These are phyloP conservation scores for Exophiala lecanii-corni DNA, from an alignment of 2,329 filamentous ascomycete species.

Conservation along the genomic window DNA sequence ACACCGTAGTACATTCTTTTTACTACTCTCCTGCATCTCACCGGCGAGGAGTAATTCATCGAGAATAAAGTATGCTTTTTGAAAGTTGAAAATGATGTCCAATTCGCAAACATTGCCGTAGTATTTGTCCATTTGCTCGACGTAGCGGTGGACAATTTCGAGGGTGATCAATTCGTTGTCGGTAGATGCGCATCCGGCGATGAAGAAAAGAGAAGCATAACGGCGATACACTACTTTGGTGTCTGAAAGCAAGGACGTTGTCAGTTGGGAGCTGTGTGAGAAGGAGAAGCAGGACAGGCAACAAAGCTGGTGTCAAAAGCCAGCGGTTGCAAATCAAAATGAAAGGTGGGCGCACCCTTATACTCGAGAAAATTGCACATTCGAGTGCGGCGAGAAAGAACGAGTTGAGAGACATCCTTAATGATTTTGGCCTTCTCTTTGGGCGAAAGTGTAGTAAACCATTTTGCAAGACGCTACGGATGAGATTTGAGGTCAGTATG, in stretches of 20 bases:
- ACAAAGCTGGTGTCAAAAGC: no score
- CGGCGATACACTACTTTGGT: constrained; percentile 98
- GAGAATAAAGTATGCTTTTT: constrained; percentile 98
- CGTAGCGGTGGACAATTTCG: constrained; percentile 97
- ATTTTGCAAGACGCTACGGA: constrained; percentile 88
- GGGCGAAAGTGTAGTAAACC: constrained; percentile 96
- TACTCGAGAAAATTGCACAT: constrained; percentile 99
- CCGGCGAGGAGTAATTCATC: constrained; percentile 93
- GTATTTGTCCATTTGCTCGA: constrained; percentile 99
- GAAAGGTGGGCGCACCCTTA: constrained; percentile 64
- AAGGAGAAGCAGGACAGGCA: no score
- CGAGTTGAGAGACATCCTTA: constrained; percentile 97
- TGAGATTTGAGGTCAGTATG: constrained; percentile 28
- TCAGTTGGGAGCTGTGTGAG: constrained; percentile 13
- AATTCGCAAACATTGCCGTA: constrained; percentile 99
- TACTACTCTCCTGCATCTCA: constrained; percentile 97
- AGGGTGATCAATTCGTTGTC: constrained; percentile 98
- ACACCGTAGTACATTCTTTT: constrained; percentile 95
- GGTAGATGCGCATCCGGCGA: constrained; percentile 91
- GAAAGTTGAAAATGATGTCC: constrained; percentile 99
- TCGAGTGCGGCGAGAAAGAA: constrained; percentile 88
- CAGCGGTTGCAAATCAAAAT: no score
- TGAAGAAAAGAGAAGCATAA: constrained; percentile 98
- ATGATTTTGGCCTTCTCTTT: constrained; percentile 99
- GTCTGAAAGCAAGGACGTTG: constrained; percentile 52